A percentile compares a stretch with the other conserved stretches of the same genome.
These are phyloP conservation scores for Serendipita sp. DNA, from an alignment of 768 basidiomycete genomes.

Conservation along the genomic window DNA sequence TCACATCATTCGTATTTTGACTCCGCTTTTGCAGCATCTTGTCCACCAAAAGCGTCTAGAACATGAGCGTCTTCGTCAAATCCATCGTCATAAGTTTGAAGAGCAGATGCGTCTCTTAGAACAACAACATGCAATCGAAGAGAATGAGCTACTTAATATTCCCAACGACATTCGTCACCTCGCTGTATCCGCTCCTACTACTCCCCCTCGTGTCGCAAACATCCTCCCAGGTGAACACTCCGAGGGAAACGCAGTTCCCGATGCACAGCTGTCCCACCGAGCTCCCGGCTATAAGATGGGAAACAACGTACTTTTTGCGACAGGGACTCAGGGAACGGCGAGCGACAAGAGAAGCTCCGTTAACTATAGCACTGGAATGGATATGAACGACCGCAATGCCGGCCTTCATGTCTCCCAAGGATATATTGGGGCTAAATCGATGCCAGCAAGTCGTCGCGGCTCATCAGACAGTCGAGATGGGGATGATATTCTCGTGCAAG, in stretches of 20 bases:
- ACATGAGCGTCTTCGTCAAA: slow-evolving; percentile 74
- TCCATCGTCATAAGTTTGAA: slow-evolving; percentile 85
- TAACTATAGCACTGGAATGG: slow-evolving; percentile 49
- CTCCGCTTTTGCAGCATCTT: slow-evolving; percentile 30
- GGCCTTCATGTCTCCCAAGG: slow-evolving; percentile 30
- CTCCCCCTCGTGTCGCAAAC: slow-evolving; percentile 65
- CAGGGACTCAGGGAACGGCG: slow-evolving; percentile 34
- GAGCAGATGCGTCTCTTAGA: slow-evolving; percentile 92
- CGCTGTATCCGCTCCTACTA: slow-evolving; percentile 79
- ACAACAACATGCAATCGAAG: slow-evolving; percentile 65
- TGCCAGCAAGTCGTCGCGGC: slow-evolving; percentile 81
- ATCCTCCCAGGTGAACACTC: slow-evolving; percentile 33
- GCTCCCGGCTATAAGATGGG: slow-evolving; percentile 29
- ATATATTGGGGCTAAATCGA: slow-evolving; percentile 67
- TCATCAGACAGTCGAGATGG: slow-evolving; percentile 70
- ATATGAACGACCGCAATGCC: slow-evolving; percentile 30
- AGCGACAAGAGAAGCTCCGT: slow-evolving; percentile 76
- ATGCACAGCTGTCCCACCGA: slow-evolving; percentile 26
- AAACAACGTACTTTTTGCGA: slow-evolving; percentile 20
- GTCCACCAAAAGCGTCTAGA: slow-evolving; percentile 77
- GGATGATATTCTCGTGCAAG: slow-evolving; percentile 52
- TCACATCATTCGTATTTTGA: slow-evolving; percentile 4
- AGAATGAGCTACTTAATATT: slow-evolving; percentile 51
- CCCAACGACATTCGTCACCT: slow-evolving; percentile 62
- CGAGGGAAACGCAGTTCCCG: slow-evolving; percentile 22